Percentiles rank a stretch among this genome's conserved stretches.
Conservation (phyloP, 257 asterid species). For the Asclepias syriaca region DNA sequence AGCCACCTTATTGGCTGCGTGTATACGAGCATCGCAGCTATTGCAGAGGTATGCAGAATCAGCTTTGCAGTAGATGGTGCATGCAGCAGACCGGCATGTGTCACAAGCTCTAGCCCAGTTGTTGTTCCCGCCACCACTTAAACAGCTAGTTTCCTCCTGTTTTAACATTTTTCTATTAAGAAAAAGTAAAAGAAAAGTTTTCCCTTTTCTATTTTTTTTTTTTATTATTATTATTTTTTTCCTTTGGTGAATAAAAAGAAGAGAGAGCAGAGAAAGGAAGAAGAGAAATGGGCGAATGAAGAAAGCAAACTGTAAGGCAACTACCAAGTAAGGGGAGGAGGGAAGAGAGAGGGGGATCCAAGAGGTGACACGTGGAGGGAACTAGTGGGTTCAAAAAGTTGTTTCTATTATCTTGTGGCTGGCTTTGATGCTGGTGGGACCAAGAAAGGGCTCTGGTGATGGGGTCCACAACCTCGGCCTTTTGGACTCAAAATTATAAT, state of each 20-base stretch:
- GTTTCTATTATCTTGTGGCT: slow-evolving; percentile 45
- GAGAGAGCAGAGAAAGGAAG: not conserved
- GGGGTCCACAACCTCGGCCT: slow-evolving; percentile 15
- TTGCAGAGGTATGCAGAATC: slow-evolving; percentile 57
- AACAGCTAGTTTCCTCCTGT: slow-evolving; percentile 18
- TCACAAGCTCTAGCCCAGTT: slow-evolving; percentile 51
- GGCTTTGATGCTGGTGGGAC: slow-evolving; percentile 19
- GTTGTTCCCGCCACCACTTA: slow-evolving; percentile 8
- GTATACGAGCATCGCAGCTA: slow-evolving; percentile 50
- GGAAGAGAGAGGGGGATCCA: slow-evolving; percentile 29
- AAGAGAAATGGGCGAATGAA: too few species aligned
- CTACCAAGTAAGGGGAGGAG: slow-evolving; percentile 8
- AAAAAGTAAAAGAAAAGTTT: not conserved
- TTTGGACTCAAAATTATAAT: slow-evolving; percentile 17
- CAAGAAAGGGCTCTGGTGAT: not conserved
- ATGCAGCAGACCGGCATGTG: slow-evolving; percentile 43
- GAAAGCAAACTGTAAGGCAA: slow-evolving; percentile 8
- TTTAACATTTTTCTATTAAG: slow-evolving; percentile 26
- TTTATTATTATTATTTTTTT: too few species aligned
- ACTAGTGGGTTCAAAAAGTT: slow-evolving; percentile 38
- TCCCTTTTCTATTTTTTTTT: not conserved
- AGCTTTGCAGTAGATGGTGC: slow-evolving; percentile 53
- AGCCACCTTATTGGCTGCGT: slow-evolving; percentile 29
- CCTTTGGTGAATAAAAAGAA: not conserved
- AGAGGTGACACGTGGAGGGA: slow-evolving; percentile 44